These are phyloP conservation scores for Letharia lupina DNA, from an alignment of 495 filamentous ascomycete genomes.

Conservation along the genomic window DNA sequence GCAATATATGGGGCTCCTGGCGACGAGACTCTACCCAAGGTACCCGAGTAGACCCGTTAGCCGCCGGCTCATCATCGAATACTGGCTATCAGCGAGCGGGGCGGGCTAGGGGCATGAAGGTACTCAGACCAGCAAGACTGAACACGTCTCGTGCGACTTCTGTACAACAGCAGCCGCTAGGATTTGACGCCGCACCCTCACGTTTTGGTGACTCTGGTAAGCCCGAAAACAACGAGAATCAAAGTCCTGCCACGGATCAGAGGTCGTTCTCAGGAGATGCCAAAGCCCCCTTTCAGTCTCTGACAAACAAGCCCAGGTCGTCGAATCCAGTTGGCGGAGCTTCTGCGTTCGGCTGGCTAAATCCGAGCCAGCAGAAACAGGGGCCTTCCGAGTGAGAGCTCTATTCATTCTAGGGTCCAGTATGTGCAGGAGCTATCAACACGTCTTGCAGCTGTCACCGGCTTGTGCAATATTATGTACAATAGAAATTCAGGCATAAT, in stretches of 20 bases:
- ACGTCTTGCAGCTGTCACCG: constrained; percentile 6
- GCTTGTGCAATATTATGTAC: constrained; percentile 19
- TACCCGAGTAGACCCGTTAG: constrained; percentile 12
- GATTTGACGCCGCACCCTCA: constrained; percentile 25
- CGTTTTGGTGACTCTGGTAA: constrained; percentile 29
- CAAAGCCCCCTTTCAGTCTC: constrained; percentile 27
- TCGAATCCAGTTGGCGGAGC: constrained; percentile 82
- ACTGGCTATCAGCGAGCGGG: constrained; percentile 53
- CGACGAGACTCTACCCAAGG: constrained; percentile 42
- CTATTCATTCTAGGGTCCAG: neutral
- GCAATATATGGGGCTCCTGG: constrained; percentile 61
- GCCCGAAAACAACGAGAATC: constrained; percentile 20
- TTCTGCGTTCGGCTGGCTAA: constrained; percentile 96
- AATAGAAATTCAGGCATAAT: constrained; percentile 4
- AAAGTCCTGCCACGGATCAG: constrained; percentile 22
- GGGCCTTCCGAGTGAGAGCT: constrained; percentile 11
- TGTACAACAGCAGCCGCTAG: constrained; percentile 21
- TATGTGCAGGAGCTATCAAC: neutral
- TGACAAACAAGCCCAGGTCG: constrained; percentile 44
- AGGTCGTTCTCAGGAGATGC: constrained; percentile 27
- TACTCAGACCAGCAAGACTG: constrained; percentile 55
- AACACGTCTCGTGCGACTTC: constrained; percentile 24
- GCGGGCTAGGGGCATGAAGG: constrained; percentile 61
- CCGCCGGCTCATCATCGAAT: constrained; percentile 35
- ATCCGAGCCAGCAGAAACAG: constrained; percentile 32